These are phyloP conservation scores for Pestalotiopsis sp. DNA, from an alignment of 2,329 filamentous ascomycete species.

Conservation along the genomic window DNA sequence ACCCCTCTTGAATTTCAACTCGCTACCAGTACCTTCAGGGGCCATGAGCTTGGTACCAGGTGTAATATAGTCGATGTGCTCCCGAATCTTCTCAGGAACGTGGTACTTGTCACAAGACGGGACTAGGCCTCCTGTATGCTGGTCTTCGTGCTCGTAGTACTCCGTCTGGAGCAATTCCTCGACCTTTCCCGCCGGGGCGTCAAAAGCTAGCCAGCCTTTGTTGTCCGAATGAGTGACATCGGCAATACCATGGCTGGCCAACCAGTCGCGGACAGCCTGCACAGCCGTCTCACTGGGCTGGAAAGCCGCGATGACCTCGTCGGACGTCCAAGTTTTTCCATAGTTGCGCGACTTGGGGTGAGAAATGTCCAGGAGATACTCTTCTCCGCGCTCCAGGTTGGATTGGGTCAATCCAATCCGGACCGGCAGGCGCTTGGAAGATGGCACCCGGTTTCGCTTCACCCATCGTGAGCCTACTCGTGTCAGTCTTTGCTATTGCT, in stretches of 20 bases:
- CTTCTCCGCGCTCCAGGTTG: constrained; percentile 12
- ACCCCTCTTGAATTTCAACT: constrained; percentile 9
- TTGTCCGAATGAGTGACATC: constrained; percentile 16
- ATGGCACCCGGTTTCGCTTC: constrained; percentile 6
- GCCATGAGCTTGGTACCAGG: constrained; percentile 45
- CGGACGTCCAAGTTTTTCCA: constrained; percentile 15
- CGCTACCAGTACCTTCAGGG: constrained; percentile 16
- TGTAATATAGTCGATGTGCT: constrained; percentile 50
- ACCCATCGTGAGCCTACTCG: constrained; percentile 4
- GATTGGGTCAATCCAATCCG: constrained; percentile 12
- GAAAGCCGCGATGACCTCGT: constrained; percentile 16
- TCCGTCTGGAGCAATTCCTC: constrained; percentile 32
- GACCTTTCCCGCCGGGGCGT: constrained; percentile 28
- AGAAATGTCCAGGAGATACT: constrained; percentile 14
- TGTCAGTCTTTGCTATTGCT: background rate
- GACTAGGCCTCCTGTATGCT: constrained; percentile 22
- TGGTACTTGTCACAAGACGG: constrained; percentile 39
- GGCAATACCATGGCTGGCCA: constrained; percentile 12
- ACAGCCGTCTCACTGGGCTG: constrained; percentile 26
- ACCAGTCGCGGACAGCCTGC: constrained; percentile 14
- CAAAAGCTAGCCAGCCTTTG: constrained; percentile 34
- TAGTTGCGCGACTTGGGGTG: constrained; percentile 15
- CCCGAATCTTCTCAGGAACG: constrained; percentile 40
- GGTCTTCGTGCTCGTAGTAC: constrained; percentile 33
- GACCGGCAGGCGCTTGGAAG: constrained; percentile 6